Evolutionary conservation across 139 green algal species (phyloP).

Genomic region (Deuterostichococcus epilithicus): DNA sequence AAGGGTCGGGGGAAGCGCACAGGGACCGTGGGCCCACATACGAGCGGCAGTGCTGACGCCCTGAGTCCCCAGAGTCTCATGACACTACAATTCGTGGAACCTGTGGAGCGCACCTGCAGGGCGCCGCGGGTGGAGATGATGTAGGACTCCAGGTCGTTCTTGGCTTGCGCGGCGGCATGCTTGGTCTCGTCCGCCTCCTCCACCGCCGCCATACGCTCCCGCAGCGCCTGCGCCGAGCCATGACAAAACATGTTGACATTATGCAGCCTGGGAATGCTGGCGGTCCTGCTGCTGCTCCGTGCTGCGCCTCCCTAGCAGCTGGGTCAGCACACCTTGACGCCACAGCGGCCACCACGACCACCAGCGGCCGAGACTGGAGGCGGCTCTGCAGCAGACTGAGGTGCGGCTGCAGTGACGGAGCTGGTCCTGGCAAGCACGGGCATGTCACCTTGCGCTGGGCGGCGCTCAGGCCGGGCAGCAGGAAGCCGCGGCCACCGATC

Average conservation of each 20-base stretch:
- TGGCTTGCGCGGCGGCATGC: slow-evolving; percentile 50
- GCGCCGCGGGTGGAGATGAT: slow-evolving; percentile 71
- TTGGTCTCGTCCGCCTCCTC: slow-evolving; percentile 53
- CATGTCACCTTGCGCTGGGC: slow-evolving; percentile 17
- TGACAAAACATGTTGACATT: no score
- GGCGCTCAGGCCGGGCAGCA: slow-evolving; percentile 11
- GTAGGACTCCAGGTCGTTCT: slow-evolving; percentile 91
- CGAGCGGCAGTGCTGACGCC: not conserved
- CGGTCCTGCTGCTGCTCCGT: not conserved
- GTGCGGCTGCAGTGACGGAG: no score
- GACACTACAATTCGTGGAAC: not conserved
- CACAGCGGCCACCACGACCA: no score
- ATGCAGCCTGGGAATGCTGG: no score
- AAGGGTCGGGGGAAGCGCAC: no score
- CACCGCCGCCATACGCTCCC: slow-evolving; percentile 10
- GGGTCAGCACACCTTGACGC: no score
- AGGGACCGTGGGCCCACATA: not conserved
- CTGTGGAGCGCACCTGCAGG: slow-evolving; percentile 36
- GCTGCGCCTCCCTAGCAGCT: not conserved
- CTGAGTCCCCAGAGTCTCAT: not conserved
- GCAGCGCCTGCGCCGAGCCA: slow-evolving; percentile 19
- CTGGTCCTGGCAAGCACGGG: not conserved
- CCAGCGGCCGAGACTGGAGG: no score
- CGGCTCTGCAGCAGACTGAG: no score
- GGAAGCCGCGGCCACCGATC: slow-evolving; percentile 17